Evolutionary conservation across 2,329 filamentous ascomycete genomes (phyloP), one percentile per base, ranked within the genome.

Genomic region (Aspergillus novofumigatus): DNA sequence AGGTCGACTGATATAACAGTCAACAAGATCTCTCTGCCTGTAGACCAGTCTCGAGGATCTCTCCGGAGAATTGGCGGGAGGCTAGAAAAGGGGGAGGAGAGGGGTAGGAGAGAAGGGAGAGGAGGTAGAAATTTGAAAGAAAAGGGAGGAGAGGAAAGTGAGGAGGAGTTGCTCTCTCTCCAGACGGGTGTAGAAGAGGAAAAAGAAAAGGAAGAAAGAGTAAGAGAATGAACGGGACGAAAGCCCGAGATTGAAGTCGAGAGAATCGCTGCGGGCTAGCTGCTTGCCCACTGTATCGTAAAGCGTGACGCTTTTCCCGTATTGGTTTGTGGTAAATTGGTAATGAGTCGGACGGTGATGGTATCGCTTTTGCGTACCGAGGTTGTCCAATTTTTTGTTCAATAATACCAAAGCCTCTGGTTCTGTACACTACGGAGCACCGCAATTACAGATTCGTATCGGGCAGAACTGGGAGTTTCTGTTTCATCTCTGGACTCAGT

Each of bases 131-230:
- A 62, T 63, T 58, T 63, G 64, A 70, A 64, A 59, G 62, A 58
- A 58, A 62, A 62, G 65, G 65, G 63, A 63, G 61, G 65, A 67
- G 67, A 63, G 69, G 70, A 70, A 67, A 68, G 66, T 67, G 66
- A 69, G 63, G 70, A 72, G 69, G 66, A 65, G 67, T 67, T 65
- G 61, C 67, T 74, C 72, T 74, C 72, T 73, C 72, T 75, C 72
- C 72, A 75, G 71, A 67, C 71, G 70, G 71, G 68, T 75, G 72
- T 73, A 72, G 68, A 62, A 68, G 66, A 66, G 65, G 66, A 14
- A 70, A 72, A 71, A 67, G 65, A 64, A 66, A 69, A 65, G 60
- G 56, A 61, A 63, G 62, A 63, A 65, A 67, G 60, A 66, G 60
- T 67, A 65, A 59, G 62, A 68, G 65, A 68, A 59, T 47, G 44